Evolutionary conservation across 805 yeast species (phyloP).

Genomic region (Zygotorulaspora florentina): DNA sequence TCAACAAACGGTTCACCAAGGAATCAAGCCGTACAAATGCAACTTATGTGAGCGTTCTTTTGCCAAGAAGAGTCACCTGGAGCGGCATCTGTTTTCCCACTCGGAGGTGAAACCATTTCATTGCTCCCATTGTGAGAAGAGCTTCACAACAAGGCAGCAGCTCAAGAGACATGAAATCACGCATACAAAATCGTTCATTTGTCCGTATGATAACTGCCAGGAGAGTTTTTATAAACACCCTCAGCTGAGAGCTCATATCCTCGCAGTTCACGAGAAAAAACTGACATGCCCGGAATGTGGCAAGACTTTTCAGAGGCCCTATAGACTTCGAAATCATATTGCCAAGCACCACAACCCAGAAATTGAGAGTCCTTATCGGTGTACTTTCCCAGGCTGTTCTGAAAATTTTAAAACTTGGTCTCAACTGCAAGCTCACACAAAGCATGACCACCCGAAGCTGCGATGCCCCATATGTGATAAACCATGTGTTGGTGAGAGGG

Average conservation of each 20-base stretch:
- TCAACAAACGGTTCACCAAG: conserved; percentile 61
- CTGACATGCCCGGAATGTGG: conserved; percentile 61
- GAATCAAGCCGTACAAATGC: conserved; percentile 74
- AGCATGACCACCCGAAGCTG: conserved; percentile 67
- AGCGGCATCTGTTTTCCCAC: conserved; percentile 70
- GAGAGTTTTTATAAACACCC: conserved; percentile 73
- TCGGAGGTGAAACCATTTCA: conserved; percentile 59
- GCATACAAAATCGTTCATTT: conserved; percentile 63
- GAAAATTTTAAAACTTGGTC: conserved; percentile 65
- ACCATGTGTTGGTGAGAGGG: conserved; percentile 67
- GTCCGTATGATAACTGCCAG: conserved; percentile 58
- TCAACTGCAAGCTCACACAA: conserved; percentile 65
- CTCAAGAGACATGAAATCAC: conserved; percentile 76
- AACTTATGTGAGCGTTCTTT: conserved; percentile 60
- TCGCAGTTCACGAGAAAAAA: conserved; percentile 52
- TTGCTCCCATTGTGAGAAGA: conserved; percentile 76
- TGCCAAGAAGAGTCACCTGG: conserved; percentile 72
- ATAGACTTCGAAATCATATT: conserved; percentile 62
- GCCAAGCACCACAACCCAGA: conserved; percentile 57
- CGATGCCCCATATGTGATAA: conserved; percentile 63
- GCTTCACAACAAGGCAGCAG: conserved; percentile 77
- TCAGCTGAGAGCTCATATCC: conserved; percentile 66
- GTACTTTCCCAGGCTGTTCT: conserved; percentile 60
- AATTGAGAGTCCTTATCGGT: conserved; percentile 41
- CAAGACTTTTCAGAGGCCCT: conserved; percentile 59